A percentile compares a stretch with the other conserved stretches of the same genome.
These are phyloP conservation scores for Fraxinus cuspidata DNA, from an alignment of 257 asterid species.

Conservation along the genomic window DNA sequence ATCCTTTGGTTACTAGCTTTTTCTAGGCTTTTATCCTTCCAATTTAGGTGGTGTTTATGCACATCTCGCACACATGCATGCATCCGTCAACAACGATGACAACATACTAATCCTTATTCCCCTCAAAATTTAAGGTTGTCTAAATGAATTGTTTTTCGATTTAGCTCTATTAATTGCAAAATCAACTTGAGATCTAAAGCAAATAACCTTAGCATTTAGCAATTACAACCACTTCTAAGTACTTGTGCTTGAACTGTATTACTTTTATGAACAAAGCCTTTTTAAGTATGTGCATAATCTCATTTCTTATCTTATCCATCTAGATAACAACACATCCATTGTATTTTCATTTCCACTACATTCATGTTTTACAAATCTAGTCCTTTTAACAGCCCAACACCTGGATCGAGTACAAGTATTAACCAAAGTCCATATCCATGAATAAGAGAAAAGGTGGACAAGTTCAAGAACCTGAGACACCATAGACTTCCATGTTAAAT, in stretches of 20 bases:
- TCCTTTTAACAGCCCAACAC: neutral
- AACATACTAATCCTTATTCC: neutral
- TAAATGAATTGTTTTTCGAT: neutral
- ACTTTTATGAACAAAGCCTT: neutral
- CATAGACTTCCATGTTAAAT: neutral
- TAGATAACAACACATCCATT: neutral
- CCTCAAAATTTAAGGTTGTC: neutral
- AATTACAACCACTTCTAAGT: neutral
- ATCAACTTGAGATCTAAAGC: no score
- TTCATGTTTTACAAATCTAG: neutral
- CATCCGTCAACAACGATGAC: neutral
- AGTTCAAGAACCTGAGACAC: neutral
- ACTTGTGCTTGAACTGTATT: neutral
- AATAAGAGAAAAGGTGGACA: neutral
- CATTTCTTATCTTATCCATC: neutral
- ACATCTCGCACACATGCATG: neutral
- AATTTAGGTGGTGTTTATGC: neutral
- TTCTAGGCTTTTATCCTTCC: slow-evolving; percentile 6
- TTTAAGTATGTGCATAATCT: neutral
- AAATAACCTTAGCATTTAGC: neutral
- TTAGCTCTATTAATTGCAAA: neutral
- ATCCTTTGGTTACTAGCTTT: slow-evolving; percentile 43
- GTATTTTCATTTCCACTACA: neutral
- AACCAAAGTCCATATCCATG: neutral
- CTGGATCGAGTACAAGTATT: neutral